Percentiles rank a stretch among this genome's conserved stretches.
Evolutionary conservation across 2,329 filamentous ascomycete genomes (phyloP).

Genomic region (Aspergillus ibericus): DNA sequence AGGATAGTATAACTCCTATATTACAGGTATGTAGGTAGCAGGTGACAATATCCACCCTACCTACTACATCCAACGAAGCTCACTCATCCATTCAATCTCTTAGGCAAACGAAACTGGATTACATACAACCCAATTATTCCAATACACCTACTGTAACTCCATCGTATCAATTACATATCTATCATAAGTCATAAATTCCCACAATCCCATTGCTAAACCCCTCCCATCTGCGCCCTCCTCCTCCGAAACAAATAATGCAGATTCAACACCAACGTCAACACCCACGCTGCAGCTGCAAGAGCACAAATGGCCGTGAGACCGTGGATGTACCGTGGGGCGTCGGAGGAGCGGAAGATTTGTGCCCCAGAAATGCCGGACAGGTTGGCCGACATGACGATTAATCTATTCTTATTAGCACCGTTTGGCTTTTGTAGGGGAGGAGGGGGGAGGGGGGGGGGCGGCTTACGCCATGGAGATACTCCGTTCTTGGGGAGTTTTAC

Average conservation of each 20-base stretch:
- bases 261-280: constrained; percentile 15
- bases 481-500: constrained; percentile 58
- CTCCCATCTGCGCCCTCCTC: constrained; percentile 14
- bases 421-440: too few relatives aligned
- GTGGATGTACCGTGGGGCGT: constrained; percentile 28
- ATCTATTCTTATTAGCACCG: constrained; percentile 21
- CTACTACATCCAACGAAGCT: too few relatives aligned
- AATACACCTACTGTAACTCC: too few relatives aligned
- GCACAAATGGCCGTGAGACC: constrained; percentile 28
- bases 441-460: constrained; percentile 36
- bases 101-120: too few relatives aligned
- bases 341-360: constrained; percentile 54
- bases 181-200: not conserved
- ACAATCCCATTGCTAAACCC: not conserved
- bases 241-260: constrained; percentile 26
- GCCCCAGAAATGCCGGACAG: constrained; percentile 62
- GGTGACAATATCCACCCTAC: too few relatives aligned
- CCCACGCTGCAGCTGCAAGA: constrained; percentile 28
- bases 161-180: too few relatives aligned
- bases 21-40: too few relatives aligned
- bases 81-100: too few relatives aligned
- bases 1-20: too few relatives aligned
- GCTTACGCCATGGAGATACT: constrained; percentile 60
- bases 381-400: constrained; percentile 62
- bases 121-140: too few relatives aligned